Conservation (phyloP, 2,329 filamentous ascomycete species). For the Epichloe sp. region DNA sequence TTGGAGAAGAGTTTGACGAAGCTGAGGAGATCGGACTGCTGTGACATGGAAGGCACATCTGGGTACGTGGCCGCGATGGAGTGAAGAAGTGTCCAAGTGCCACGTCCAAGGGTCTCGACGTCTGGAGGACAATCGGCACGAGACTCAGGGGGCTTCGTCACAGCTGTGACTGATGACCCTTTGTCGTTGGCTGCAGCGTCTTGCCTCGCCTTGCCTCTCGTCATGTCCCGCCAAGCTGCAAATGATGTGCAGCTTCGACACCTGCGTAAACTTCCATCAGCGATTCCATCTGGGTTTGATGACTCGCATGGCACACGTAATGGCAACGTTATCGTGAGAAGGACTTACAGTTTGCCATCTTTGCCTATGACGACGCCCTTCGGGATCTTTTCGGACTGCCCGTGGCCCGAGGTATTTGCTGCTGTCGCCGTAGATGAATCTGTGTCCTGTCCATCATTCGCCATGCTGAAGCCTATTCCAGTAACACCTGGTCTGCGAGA, state of each 20-base stretch:
- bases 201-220: constrained; percentile 15
- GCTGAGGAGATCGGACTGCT: constrained; percentile 63
- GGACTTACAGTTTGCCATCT: constrained; percentile 70
- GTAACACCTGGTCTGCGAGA: not conserved
- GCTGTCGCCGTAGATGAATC: constrained; percentile 11
- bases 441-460: constrained; percentile 22
- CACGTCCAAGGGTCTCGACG: constrained; percentile 73
- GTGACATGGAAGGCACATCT: constrained; percentile 44
- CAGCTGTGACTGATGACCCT: constrained; percentile 12
- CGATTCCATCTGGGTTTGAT: not conserved
- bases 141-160: constrained; percentile 22
- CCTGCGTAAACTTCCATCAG: constrained; percentile 9
- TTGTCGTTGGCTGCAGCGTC: constrained; percentile 7
- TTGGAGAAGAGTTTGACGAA: constrained; percentile 75
- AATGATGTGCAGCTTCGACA: constrained; percentile 22
- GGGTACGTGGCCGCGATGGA: constrained; percentile 84
- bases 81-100: constrained; percentile 89
- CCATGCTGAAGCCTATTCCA: constrained; percentile 18
- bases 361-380: constrained; percentile 65
- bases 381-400: constrained; percentile 41
- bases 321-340: not conserved
- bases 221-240: constrained; percentile 16
- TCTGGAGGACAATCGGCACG: constrained; percentile 74
- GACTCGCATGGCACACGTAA: not conserved
- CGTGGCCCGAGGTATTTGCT: constrained; percentile 11